Conservation (phyloP, 2,329 filamentous ascomycete genomes). For the Colletotrichum costaricense region DNA sequence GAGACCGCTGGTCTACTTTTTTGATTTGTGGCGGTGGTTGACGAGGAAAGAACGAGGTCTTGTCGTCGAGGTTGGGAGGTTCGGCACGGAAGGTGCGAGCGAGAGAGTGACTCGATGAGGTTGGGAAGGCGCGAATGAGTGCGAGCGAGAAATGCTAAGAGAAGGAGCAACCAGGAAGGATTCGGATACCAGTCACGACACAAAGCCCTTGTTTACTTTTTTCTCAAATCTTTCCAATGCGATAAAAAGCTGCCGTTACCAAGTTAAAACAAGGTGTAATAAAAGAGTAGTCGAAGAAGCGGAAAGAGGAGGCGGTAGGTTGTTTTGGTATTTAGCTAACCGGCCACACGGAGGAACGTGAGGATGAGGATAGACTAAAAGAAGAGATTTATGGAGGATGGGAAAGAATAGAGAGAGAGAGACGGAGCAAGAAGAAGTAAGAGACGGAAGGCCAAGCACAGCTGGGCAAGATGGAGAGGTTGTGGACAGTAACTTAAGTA, state of each 20-base stretch:
- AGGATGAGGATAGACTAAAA: conserved; percentile 23
- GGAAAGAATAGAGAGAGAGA: conserved; percentile 5
- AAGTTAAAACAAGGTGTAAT: conserved; percentile 26
- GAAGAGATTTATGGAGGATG: background rate
- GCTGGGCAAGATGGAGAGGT: conserved; percentile 24
- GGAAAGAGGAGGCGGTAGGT: conserved; percentile 2
- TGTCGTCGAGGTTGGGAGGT: conserved; percentile 19
- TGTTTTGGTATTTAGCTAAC: conserved; percentile 20
- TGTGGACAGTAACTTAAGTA: conserved; percentile 34
- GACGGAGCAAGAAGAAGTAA: conserved; percentile 33
- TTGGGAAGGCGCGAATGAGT: conserved; percentile 18
- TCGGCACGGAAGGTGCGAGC: conserved; percentile 8
- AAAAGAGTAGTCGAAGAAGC: conserved; percentile 32
- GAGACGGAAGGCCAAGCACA: conserved; percentile 33
- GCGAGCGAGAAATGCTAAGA: conserved; percentile 26
- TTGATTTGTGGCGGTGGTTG: conserved; percentile 1
- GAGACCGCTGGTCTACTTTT: conserved; percentile 33
- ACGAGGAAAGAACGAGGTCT: conserved; percentile 9
- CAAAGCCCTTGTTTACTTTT: conserved; percentile 24
- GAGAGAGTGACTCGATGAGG: conserved; percentile 23
- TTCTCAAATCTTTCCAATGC: conserved; percentile 1
- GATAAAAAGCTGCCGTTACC: conserved; percentile 25
- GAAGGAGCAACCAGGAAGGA: conserved; percentile 22
- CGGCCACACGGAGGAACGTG: conserved; percentile 15
- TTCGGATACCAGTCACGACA: conserved; percentile 34